Base-by-base conservation (phyloP, 164 flowering plant species). In the Aristolochia contorta region DNA sequence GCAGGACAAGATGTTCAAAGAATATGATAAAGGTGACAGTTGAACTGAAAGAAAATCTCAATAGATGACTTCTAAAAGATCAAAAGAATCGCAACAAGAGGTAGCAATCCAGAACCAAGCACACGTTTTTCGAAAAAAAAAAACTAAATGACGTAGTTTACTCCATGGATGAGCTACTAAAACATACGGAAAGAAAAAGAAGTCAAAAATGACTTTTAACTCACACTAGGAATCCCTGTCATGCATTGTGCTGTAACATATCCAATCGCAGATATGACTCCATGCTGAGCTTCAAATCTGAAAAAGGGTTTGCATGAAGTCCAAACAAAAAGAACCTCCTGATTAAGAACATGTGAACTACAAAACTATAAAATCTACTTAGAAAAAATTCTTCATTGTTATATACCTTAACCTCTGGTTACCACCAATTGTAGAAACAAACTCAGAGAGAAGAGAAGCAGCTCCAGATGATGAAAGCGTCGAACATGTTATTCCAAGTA, bases 261-360 rank as follows among this genome's bases (percentile, higher is more conserved):
- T 68, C 99, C 99, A 54, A 85, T 65, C 51, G 93, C 86, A 71
- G 87, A 86, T 62, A 93, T 57, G 59, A 74, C 76, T 47, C 99
- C 99, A 75, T 93, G 96, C 55, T 80, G 81, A 60, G 65, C 68
- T 72, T 93, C 99, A 79, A 82, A 93, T 80, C 99, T 93, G 72
- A 14, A 60, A 33, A 71, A 58, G 22, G 33, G 25, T 46, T 27
- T 18, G 20, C 12, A 51, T 6, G 16, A 60, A 56, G 13, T 25
- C 46, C 18, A 46, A n/a, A 53, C 10, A 37, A 43, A 3, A 12
- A 58, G 49, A 57, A 16, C 30, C 20, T 37, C 60, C 20, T 21
- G 18, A 58, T 18, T 25, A 13, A 37, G 55, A 53, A 6, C 55
- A 52, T 1, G 5, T 53, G 13, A 19, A 41, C 48, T 33, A 32